Percentiles rank a stretch among this genome's conserved stretches.
These are phyloP conservation scores for Cladorrhinum sp. DNA, from an alignment of 2,329 filamentous ascomycete genomes.

Conservation along the genomic window DNA sequence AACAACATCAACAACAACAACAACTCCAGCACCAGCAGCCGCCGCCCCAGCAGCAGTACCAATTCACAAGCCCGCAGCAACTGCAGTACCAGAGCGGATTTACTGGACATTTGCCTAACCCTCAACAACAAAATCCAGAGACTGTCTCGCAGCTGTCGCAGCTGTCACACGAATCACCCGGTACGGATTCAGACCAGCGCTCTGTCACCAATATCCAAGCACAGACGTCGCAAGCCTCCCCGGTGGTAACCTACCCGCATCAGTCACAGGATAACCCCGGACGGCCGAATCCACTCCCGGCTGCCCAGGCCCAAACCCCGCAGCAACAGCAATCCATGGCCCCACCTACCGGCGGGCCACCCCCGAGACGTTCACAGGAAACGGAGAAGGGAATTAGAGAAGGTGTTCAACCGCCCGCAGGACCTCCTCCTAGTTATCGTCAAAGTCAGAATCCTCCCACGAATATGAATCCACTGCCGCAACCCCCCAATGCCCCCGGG, in stretches of 20 bases:
- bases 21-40: conserved; percentile 27
- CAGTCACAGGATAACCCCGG: conserved; percentile 37
- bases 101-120: conserved; percentile 35
- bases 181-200: conserved; percentile 47
- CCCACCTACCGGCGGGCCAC: conserved; percentile 44
- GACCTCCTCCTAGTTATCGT: conserved; percentile 51
- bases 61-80: conserved; percentile 28
- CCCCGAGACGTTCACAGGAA: conserved; percentile 48
- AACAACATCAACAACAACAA: conserved; percentile 10
- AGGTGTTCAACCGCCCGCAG: conserved; percentile 42
- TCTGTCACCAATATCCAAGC: conserved; percentile 34
- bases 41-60: conserved; percentile 27
- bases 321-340: conserved; percentile 44
- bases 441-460: conserved; percentile 45
- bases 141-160: conserved; percentile 53
- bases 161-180: conserved; percentile 56
- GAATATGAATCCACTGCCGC: conserved; percentile 43
- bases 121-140: conserved; percentile 52
- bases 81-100: conserved; percentile 34
- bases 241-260: conserved; percentile 40
- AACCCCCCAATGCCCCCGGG: conserved; percentile 33
- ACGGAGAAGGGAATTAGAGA: conserved; percentile 42
- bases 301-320: conserved; percentile 31
- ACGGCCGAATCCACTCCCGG: conserved; percentile 26
- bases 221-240: conserved; percentile 44